phyloP scores from a whole-genome alignment of 2,329 filamentous ascomycete genomes.

The Orbilia blumenaviensis region DNA sequence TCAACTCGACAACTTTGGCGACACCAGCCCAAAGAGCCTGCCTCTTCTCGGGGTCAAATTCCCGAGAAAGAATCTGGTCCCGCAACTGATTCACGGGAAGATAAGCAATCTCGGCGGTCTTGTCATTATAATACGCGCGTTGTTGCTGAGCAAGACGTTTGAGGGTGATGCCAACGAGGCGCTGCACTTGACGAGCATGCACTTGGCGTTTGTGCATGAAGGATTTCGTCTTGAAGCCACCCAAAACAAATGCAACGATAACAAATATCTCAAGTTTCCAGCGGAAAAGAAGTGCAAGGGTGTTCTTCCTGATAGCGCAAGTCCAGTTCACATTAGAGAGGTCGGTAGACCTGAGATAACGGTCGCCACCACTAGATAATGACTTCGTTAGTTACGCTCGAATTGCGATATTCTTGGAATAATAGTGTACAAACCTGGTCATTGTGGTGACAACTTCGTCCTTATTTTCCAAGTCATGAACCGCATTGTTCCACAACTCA shows the following conservation, averaged over 20 bases:
- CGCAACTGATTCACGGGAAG: constrained; percentile 87
- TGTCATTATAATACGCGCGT: constrained; percentile 75
- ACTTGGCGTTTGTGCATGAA: constrained; percentile 68
- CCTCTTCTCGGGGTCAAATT: constrained; percentile 78
- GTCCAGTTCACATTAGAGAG: constrained; percentile 81
- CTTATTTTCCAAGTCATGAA: constrained; percentile 65
- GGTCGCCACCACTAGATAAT: constrained; percentile 53
- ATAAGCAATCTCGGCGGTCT: constrained; percentile 72
- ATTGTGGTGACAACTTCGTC: constrained; percentile 70
- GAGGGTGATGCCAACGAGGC: constrained; percentile 81
- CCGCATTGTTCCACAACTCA: constrained; percentile 63
- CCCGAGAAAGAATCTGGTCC: constrained; percentile 85
- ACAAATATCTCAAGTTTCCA: constrained; percentile 77
- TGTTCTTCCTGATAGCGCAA: constrained; percentile 75
- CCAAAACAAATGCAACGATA: constrained; percentile 58
- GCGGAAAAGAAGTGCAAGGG: constrained; percentile 70
- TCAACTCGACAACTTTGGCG: constrained; percentile 84
- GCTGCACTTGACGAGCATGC: constrained; percentile 65
- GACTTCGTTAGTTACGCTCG: constrained; percentile 26
- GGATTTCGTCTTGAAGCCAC: constrained; percentile 63
- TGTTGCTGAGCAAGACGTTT: constrained; percentile 85
- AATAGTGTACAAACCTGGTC: constrained; percentile 64
- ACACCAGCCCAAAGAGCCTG: constrained; percentile 87
- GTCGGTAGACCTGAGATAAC: constrained; percentile 57
- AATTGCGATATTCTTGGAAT: constrained; percentile 47